Percentiles rank a stretch among this genome's conserved stretches.
These are phyloP conservation scores for Heterobasidion annosum DNA, from an alignment of 1,284 basidiomycete species.

Conservation along the genomic window DNA sequence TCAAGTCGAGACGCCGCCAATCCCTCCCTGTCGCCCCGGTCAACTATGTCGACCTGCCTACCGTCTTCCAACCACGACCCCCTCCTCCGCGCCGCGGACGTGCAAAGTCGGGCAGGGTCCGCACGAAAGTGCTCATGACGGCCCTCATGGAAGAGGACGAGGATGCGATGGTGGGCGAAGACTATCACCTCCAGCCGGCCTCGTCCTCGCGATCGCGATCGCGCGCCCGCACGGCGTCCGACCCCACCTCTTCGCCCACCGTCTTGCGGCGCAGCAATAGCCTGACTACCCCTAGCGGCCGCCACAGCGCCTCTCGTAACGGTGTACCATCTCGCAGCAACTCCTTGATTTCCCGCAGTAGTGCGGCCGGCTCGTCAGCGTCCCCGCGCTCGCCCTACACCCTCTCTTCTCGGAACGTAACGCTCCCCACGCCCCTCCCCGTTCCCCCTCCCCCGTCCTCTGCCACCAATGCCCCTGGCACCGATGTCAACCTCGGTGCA, in stretches of 20 bases:
- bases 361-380: not conserved
- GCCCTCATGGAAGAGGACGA: slow-evolving; percentile 37
- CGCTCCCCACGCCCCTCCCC: slow-evolving; percentile 16
- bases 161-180: slow-evolving; percentile 9
- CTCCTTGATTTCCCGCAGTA: not conserved
- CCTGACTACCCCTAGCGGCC: slow-evolving; percentile 2
- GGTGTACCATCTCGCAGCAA: not conserved
- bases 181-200: not conserved
- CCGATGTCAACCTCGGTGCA: slow-evolving; percentile 4
- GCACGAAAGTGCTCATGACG: slow-evolving; percentile 24
- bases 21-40: not conserved
- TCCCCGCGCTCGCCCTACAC: slow-evolving; percentile 11
- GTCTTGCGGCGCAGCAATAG: slow-evolving; percentile 1
- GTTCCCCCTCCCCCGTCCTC: slow-evolving; percentile 14
- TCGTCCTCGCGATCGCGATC: not conserved
- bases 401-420: slow-evolving; percentile 20
- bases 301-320: not conserved
- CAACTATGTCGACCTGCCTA: slow-evolving; percentile 13
- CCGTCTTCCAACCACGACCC: slow-evolving; percentile 2
- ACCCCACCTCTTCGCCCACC: not conserved
- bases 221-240: not conserved
- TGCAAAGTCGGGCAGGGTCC: slow-evolving; percentile 12
- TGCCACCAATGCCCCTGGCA: not conserved
- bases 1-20: not conserved
- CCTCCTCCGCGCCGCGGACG: slow-evolving; percentile 11